phyloP scores from a whole-genome alignment of 495 filamentous ascomycete genomes.

The Penicillium salamii region DNA sequence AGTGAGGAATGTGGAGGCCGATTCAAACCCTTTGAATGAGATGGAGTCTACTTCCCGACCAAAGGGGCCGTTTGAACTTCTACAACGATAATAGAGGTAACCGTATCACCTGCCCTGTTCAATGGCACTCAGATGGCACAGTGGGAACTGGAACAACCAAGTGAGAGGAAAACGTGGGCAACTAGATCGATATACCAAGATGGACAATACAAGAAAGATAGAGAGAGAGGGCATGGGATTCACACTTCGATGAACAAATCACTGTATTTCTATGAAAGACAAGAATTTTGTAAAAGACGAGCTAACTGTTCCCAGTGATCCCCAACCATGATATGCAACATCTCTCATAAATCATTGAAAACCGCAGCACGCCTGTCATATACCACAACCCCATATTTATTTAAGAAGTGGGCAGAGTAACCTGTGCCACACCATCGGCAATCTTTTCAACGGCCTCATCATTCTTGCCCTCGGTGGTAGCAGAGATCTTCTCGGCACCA shows the following conservation, averaged over 20 bases:
- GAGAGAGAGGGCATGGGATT: too few relatives aligned
- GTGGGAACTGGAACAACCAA: too few relatives aligned
- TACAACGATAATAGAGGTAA: too few relatives aligned
- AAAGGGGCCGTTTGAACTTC: too few relatives aligned
- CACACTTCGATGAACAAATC: neutral
- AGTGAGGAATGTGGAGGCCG: too few relatives aligned
- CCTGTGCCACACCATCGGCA: constrained; percentile 40
- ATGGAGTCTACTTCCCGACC: too few relatives aligned
- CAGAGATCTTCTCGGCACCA: constrained; percentile 26
- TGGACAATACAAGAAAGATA: too few relatives aligned
- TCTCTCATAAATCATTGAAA: constrained; percentile 2
- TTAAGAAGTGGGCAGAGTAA: constrained; percentile 39
- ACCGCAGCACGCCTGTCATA: constrained; percentile 3
- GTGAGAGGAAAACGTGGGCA: too few relatives aligned
- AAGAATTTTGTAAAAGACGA: neutral
- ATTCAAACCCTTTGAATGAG: too few relatives aligned
- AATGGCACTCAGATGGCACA: too few relatives aligned
- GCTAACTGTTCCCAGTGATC: constrained; percentile 3
- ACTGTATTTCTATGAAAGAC: neutral
- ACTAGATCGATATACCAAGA: too few relatives aligned
- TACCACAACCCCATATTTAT: neutral
- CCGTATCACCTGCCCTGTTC: too few relatives aligned
- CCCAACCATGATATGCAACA: constrained; percentile 1
- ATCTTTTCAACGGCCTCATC: constrained; percentile 39
- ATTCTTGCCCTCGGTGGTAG: constrained; percentile 19